A percentile compares a stretch with the other conserved stretches of the same genome.
These are phyloP conservation scores for Sporobolomyces pararoseus DNA, from an alignment of 768 basidiomycete species.

Conservation along the genomic window DNA sequence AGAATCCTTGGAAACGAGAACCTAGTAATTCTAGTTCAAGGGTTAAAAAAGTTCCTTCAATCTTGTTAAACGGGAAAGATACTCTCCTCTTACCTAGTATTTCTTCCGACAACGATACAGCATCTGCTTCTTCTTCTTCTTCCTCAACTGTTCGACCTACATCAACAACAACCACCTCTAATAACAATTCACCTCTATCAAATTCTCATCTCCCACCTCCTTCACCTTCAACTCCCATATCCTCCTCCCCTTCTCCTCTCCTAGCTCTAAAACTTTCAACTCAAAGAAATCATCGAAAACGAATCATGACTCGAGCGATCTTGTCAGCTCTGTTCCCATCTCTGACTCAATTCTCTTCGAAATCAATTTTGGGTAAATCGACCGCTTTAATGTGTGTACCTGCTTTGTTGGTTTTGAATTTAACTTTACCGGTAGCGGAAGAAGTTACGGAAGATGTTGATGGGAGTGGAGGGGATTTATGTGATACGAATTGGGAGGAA, in stretches of 20 bases:
- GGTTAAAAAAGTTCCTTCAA: slow-evolving; percentile 30
- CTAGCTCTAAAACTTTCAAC: background rate
- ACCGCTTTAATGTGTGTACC: slow-evolving; percentile 78
- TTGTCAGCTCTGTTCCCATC: slow-evolving; percentile 78
- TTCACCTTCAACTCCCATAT: too few species aligned
- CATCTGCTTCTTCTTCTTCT: background rate
- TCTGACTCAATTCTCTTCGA: slow-evolving; percentile 65
- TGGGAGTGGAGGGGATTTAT: slow-evolving; percentile 42
- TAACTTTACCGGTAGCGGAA: slow-evolving; percentile 85
- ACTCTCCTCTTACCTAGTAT: background rate
- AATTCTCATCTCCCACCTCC: too few species aligned
- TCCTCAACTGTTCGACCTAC: background rate
- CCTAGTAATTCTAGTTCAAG: background rate
- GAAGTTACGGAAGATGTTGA: slow-evolving; percentile 54
- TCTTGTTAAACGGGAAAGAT: slow-evolving; percentile 29
- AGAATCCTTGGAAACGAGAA: slow-evolving; percentile 32
- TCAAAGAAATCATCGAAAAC: background rate
- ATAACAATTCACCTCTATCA: background rate
- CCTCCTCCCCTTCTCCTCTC: background rate
- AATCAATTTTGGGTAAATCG: slow-evolving; percentile 66
- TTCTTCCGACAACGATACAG: too few species aligned
- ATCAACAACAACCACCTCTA: too few species aligned
- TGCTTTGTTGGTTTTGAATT: slow-evolving; percentile 74
- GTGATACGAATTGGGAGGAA: background rate
- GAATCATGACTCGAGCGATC: slow-evolving; percentile 43